Evolutionary conservation across 1,284 basidiomycete genomes (phyloP).

Genomic region (Cystobasidium sp.): DNA sequence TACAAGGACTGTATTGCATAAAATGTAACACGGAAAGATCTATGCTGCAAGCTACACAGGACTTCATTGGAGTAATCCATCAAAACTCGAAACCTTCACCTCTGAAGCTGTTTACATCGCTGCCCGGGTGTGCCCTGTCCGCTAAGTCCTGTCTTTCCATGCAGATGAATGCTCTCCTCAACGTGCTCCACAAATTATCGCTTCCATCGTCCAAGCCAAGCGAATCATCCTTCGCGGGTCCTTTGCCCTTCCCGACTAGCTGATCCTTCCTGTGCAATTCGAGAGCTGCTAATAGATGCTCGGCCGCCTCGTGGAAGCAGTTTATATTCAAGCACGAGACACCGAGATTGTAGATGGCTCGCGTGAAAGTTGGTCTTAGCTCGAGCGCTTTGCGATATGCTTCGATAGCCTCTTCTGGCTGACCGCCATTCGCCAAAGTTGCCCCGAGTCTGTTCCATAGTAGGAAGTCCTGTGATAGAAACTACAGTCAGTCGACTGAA

Average conservation of each 20-base stretch:
- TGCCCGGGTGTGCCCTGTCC: conserved; percentile 49
- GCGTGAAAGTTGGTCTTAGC: conserved; percentile 91
- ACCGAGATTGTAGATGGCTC: conserved; percentile 91
- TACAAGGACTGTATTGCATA: not conserved
- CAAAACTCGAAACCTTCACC: conserved; percentile 54
- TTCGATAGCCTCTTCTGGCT: conserved; percentile 92
- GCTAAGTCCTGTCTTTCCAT: conserved; percentile 59
- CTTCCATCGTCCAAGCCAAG: conserved; percentile 69
- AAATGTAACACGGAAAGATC: too few relatives aligned
- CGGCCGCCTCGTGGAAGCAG: conserved; percentile 91
- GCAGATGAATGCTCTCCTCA: conserved; percentile 76
- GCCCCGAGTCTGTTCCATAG: conserved; percentile 97
- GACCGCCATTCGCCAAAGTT: conserved; percentile 90
- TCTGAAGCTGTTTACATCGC: conserved; percentile 49
- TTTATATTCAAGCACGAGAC: conserved; percentile 85
- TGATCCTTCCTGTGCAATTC: conserved; percentile 68
- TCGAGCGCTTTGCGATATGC: conserved; percentile 93
- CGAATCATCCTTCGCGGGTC: conserved; percentile 56
- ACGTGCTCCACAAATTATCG: conserved; percentile 88
- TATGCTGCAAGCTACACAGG: not conserved
- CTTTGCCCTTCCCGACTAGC: conserved; percentile 51
- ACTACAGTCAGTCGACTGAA: not conserved
- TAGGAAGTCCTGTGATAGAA: conserved; percentile 74
- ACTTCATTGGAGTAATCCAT: not conserved
- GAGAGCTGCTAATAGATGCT: conserved; percentile 94